Base-by-base conservation (phyloP, 352 stramenopile species). In the Phytophthora sp. region DNA sequence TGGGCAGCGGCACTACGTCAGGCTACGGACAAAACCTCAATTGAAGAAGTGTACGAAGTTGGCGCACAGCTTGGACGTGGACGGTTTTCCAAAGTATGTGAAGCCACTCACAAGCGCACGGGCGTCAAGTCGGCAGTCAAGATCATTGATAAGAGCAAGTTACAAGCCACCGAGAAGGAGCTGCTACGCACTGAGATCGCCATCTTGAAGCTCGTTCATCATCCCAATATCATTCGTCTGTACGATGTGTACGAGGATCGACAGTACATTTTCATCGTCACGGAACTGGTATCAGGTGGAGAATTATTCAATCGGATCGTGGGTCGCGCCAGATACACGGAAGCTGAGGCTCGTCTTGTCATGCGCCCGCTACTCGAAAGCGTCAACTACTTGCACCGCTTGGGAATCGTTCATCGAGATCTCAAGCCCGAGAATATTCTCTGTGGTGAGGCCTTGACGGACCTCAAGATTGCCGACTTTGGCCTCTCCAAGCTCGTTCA, bases 291-390 rank as follows among this genome's bases (percentile, higher is more conserved):
- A 2, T 77, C 80, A 7, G 97, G 97, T n/a, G 97, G 97, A 15
- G 97, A 99, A 66, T 72, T 99, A 6, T 99, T 99, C 76, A 97
- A 99, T 76, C 85, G 91, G 4, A 99, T 99, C 63, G 93, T 98
- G 0, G 86, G 90, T 1, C 76, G 87, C 3, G 81, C 82, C 24
- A 66, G 86, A 42, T 97, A 97, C 60, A 96, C 88, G 2, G 93
- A 98, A 72, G 75, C 84, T 2, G 89, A 98, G 54, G 93, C 93
- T 6, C 86, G 88, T 7, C 78, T 84, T 9, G 84, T 98, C 24
- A 95, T 98, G 75, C 66, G 80, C 27, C 92, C 91, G 18, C 69
- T 98, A 27, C 80, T 97, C 16, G 91, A 97, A 66, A 94, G 86
- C 39, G 86, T 98, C 6, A 87, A 78, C 54, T 98, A 98, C 56